Evolutionary conservation across 2,329 filamentous ascomycete genomes (phyloP), one percentile per base, ranked within the genome.

Genomic region (Pseudocercospora eumusae): DNA sequence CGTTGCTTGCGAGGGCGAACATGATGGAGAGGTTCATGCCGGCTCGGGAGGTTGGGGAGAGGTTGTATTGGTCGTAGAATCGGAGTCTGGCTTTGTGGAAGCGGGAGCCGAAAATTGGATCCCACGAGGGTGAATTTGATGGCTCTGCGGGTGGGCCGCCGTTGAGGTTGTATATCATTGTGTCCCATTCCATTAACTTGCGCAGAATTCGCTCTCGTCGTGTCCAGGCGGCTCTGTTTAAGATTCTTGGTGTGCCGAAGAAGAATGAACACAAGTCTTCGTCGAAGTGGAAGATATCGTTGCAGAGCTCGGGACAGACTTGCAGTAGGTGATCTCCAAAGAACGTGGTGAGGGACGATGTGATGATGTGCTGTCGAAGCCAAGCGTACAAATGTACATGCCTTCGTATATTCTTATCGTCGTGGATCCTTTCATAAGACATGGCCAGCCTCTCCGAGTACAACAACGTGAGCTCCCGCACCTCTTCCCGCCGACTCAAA

Each of bases 231-330:
- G 68, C 64, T 9, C 61, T 63, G 44, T 68, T 67, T 31, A 73
- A 23, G 33, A 71, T 66, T 3, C 55, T 62, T 9, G 73, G 72
- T 0, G 73, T 57, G 6, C 60, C 63, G 54, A 73, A 73, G 61
- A 73, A 72, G 62, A 74, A 70, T n/a, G 57, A 65, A 40, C 74
- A 42, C 44, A 74, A 69, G 8, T 68, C 62, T 10, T 59, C 56
- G 56, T 74, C 73, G 59, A 74, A 75, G 2, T 57, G 62, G 47
- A 62, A 74, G 59, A 74, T 74, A 49, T 75, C 72, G 28, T 64
- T 45, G 57, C 66, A 68, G 61, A 66, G 69, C 4, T 63, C 60
- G 1, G 73, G 73, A 47, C 69, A 72, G 62, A 71, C 66, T 55
- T 71, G 57, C 20, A 74, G 40, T 7, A 75, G 53, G 47, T 69